Conservation (phyloP, 805 yeast species). For the Saturnispora zaruensis region DNA sequence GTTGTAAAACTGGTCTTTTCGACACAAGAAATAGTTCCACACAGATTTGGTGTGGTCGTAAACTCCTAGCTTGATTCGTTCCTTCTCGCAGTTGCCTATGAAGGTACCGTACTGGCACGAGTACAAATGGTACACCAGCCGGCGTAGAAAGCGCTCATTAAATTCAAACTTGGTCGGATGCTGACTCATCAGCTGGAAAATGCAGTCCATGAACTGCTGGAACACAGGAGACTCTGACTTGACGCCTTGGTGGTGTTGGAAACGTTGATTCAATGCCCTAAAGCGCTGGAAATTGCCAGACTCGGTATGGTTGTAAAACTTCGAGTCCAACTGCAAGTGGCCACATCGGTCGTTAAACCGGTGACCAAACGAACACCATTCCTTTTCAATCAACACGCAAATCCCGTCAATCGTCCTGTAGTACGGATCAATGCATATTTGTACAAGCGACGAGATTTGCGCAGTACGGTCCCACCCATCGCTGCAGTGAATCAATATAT, state of each 20-base stretch:
- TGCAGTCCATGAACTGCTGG: constrained; percentile 88
- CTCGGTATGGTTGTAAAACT: constrained; percentile 37
- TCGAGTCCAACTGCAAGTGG: constrained; percentile 50
- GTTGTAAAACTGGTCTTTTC: constrained; percentile 61
- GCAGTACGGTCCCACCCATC: constrained; percentile 99
- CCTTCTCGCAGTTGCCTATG: constrained; percentile 64
- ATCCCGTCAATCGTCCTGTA: constrained; percentile 86
- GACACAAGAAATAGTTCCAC: constrained; percentile 87
- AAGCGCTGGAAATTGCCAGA: constrained; percentile 31
- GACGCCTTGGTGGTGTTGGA: constrained; percentile 39
- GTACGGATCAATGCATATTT: constrained; percentile 83
- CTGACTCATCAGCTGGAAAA: constrained; percentile 69
- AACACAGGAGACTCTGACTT: constrained; percentile 82
- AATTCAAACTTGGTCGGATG: constrained; percentile 71
- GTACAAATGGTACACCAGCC: constrained; percentile 79
- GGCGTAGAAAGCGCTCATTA: constrained; percentile 77
- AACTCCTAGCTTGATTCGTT: constrained; percentile 38
- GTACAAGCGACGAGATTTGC: constrained; percentile 75
- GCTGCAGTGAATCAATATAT: constrained; percentile 84
- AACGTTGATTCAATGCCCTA: constrained; percentile 41
- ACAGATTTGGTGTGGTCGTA: constrained; percentile 57
- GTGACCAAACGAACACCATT: constrained; percentile 94
- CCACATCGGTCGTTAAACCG: constrained; percentile 79
- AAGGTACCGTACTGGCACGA: constrained; percentile 96
- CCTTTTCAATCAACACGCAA: constrained; percentile 78